Conservation (phyloP, 2,329 filamentous ascomycete genomes). For the Cylindrodendrum hubeiense region DNA sequence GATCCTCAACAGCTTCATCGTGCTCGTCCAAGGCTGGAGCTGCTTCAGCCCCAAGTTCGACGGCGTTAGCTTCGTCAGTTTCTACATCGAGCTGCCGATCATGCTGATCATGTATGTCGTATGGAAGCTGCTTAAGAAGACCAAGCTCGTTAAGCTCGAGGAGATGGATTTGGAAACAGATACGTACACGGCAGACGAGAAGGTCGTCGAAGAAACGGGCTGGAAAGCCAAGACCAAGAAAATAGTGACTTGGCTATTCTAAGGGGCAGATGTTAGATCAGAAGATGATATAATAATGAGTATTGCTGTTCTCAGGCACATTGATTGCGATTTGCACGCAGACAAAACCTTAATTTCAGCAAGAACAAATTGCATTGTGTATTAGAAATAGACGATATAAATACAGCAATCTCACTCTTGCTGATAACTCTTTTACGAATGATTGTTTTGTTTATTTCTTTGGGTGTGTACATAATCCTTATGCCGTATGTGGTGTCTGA, state of each 20-base stretch:
- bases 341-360: no score
- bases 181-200: slow-evolving; percentile 62
- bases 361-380: no score
- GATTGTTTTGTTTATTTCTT: no score
- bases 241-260: slow-evolving; percentile 51
- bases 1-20: slow-evolving; percentile 68
- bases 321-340: no score
- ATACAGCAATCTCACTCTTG: no score
- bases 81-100: slow-evolving; percentile 72
- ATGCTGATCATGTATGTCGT: slow-evolving; percentile 73
- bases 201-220: slow-evolving; percentile 41
- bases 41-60: slow-evolving; percentile 71
- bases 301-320: neutral
- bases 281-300: neutral
- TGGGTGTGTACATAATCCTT: no score
- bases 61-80: slow-evolving; percentile 71
- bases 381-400: no score
- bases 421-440: no score
- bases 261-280: slow-evolving; percentile 1
- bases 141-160: slow-evolving; percentile 65
- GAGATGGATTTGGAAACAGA: slow-evolving; percentile 75
- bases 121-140: slow-evolving; percentile 79
- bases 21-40: slow-evolving; percentile 74
- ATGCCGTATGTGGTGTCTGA: no score
- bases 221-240: slow-evolving; percentile 62